Evolutionary conservation across 2,329 filamentous ascomycete genomes (phyloP).

Genomic region (Neurospora crassa): DNA sequence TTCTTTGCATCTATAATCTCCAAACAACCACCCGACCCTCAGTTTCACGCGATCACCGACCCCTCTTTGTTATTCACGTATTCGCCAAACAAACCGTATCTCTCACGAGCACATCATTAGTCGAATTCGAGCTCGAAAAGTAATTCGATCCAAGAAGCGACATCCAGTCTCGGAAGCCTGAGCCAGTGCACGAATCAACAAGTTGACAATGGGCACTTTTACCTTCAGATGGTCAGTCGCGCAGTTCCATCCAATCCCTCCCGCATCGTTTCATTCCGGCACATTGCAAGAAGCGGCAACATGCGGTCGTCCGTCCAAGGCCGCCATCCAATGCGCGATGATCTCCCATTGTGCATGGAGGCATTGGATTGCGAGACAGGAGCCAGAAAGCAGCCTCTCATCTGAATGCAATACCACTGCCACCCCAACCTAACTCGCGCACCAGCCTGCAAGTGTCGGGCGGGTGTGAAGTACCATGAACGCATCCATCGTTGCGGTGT

Average conservation of each 20-base stretch:
- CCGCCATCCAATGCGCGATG: background rate
- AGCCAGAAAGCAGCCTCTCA: background rate
- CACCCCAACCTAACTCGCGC: slow-evolving; percentile 9
- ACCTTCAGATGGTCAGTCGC: slow-evolving; percentile 59
- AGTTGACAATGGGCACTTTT: slow-evolving; percentile 49
- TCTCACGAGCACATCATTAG: background rate
- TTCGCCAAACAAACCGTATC: background rate
- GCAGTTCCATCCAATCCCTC: background rate
- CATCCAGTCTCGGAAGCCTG: background rate
- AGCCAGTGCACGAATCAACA: background rate
- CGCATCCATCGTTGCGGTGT: slow-evolving; percentile 1
- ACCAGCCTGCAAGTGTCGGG: background rate
- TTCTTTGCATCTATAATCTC: background rate
- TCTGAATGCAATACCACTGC: background rate
- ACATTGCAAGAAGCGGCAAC: background rate
- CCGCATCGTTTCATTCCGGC: background rate
- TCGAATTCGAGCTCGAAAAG: slow-evolving; percentile 13
- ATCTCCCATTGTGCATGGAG: background rate
- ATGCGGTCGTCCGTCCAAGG: background rate
- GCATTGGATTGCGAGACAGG: slow-evolving; percentile 1
- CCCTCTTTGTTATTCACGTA: background rate
- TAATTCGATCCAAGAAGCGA: slow-evolving; percentile 1
- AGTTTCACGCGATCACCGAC: background rate
- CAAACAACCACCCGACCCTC: background rate
- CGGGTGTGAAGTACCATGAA: background rate